Evolutionary conservation across 805 yeast genomes (phyloP), one percentile per base, ranked within the genome.

Genomic region (Nakazawaea ishiwadae): DNA sequence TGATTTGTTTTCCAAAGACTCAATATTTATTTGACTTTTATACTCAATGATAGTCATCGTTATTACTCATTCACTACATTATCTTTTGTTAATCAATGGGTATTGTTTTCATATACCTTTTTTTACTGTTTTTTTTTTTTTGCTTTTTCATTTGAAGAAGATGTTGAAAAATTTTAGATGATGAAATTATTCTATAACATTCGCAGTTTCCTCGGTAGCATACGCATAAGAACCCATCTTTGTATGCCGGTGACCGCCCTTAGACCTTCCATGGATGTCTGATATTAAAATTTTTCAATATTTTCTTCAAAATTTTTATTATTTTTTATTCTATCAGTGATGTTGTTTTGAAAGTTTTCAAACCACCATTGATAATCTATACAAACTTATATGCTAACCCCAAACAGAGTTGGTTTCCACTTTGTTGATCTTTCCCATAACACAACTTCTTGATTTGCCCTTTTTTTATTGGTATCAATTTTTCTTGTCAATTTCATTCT

Each of bases 151-250:
- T 31, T 21, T 30, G 36, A 16, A n/a, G n/a, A n/a, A n/a, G n/a
- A n/a, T 26, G 21, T 18, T 20, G 34, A 42, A 45, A 48, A 63
- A 45, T 56, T 55, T 55, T 43, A 78, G 57, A 69, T 83, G 93
- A 84, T 83, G 90, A 83, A 78, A 70, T 69, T 65, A 69, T 65
- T 80, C 81, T 71, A 70, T 66, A 74, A 81, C 93, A 83, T 83
- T 84, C 93, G 91, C 93, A 84, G 93, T 84, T 83, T 84, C 90
- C 91, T 77, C 93, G 93, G 90, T 82, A 84, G 65, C 78, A 72
- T 78, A 80, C 89, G 74, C 66, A 67, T n/a, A 65, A 65, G 88
- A 83, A 81, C 90, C 90, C 84, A 83, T 72, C 81, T 73, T 76
- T 64, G 82, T 78, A 73, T 71, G 77, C 65, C 88, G 68, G 89